A percentile compares a stretch with the other conserved stretches of the same genome.
These are phyloP conservation scores for Suhomyces bolitotheri DNA, from an alignment of 1,139 yeast species.

Conservation along the genomic window DNA sequence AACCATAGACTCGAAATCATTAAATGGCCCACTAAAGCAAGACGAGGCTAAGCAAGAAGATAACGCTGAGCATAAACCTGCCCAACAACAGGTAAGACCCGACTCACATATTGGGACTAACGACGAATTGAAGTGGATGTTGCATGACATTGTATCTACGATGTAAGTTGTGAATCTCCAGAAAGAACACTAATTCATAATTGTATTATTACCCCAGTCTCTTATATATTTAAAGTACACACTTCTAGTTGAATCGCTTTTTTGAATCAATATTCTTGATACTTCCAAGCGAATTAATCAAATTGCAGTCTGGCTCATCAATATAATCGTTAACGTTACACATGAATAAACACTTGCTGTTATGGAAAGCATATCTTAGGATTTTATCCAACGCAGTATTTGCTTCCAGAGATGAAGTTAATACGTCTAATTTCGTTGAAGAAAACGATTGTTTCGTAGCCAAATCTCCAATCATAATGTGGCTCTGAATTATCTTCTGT, in stretches of 20 bases:
- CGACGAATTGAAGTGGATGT: constrained; percentile 70
- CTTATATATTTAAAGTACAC: constrained; percentile 1
- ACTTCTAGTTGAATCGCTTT: no score
- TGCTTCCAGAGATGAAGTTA: not conserved
- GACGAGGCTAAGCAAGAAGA: constrained; percentile 12
- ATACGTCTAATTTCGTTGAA: not conserved
- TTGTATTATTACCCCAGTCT: constrained; percentile 9
- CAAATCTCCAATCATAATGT: constrained; percentile 19
- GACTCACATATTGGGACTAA: constrained; percentile 56
- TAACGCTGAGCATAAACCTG: constrained; percentile 12
- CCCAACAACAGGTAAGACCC: constrained; percentile 16
- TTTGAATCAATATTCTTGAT: no score
- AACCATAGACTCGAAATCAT: constrained; percentile 9
- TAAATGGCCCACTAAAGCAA: constrained; percentile 10
- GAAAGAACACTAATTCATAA: constrained; percentile 1
- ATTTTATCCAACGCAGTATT: constrained; percentile 17
- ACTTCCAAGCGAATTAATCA: constrained; percentile 13
- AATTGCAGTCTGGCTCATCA: constrained; percentile 12
- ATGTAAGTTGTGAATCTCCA: constrained; percentile 24
- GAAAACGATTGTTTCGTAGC: constrained; percentile 5
- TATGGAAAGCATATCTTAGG: constrained; percentile 20
- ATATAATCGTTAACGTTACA: constrained; percentile 13
- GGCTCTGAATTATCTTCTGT: constrained; percentile 12
- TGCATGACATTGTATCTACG: constrained; percentile 54
- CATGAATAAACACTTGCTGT: constrained; percentile 27